Base-by-base conservation (phyloP, 345 rosid genomes). In the Microcos paniculata region DNA sequence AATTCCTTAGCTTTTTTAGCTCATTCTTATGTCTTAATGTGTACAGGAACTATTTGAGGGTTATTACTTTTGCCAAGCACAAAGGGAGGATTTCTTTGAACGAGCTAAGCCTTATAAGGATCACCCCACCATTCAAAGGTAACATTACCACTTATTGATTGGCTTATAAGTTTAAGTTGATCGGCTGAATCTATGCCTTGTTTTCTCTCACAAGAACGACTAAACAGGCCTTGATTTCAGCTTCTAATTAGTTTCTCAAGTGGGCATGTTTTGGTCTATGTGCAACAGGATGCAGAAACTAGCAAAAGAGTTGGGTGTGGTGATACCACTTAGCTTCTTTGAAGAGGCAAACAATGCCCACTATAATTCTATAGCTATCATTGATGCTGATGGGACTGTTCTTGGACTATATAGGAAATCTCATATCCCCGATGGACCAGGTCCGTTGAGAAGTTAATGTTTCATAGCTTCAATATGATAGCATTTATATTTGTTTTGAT, bases 341-440 rank as follows among this genome's bases (percentile, higher is more conserved):
- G 97, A 96, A 83, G 97, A 93, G 85, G 97, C 97, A 53, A 96
- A 93, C 61, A 91, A 82, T 81, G 97, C 96, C 53, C 94, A 96
- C 82, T 91, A 90, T 87, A 96, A 96, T 84, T 91, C 99, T 5
- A 63, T 96, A 61, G 96, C 96, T 55, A 87, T 95, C 45, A 88
- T 93, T 28, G 98, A 95, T 79, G 96, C 97, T 72, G 96, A 95
- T 85, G 99, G 99, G 43, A 80, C 94, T 66, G 97, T 93, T 79
- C 89, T 93, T 51, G 99, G 98, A 49, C 87, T 96, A 38, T 96
- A 93, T 71, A 89, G 98, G 83, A 96, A 96, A 82, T 91, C 99
- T 1, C 98, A 93, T 88, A 93, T 96, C 84, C 98, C 98, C 13
- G 97, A 92, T 90, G 98, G 98, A 81, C 99, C 96, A 18, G 99